These are phyloP conservation scores for Aspergillus aculeatinus DNA, from an alignment of 2,329 filamentous ascomycete species.

Conservation along the genomic window DNA sequence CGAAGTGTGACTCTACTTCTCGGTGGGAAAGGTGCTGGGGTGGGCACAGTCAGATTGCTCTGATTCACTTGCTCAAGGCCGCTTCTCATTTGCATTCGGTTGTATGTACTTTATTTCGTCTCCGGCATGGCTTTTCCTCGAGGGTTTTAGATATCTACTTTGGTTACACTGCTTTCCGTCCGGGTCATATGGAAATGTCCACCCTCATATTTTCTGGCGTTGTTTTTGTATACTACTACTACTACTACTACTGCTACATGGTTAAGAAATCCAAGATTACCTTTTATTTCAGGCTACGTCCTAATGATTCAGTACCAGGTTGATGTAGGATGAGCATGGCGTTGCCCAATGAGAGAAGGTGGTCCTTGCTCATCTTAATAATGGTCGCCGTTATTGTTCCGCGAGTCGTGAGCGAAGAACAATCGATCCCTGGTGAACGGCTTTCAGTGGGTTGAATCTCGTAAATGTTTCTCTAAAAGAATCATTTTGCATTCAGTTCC, in stretches of 20 bases:
- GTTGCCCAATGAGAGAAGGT: background rate
- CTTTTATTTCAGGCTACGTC: background rate
- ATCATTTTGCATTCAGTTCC: background rate
- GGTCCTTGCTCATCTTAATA: background rate
- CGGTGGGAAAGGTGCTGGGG: background rate
- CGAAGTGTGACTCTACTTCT: conserved; percentile 1
- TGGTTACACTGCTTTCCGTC: conserved; percentile 10
- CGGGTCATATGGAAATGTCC: conserved; percentile 8
- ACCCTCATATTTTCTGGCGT: conserved; percentile 17
- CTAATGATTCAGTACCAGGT: background rate
- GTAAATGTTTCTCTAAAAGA: too few species aligned
- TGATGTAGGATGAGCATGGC: background rate
- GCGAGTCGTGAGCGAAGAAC: background rate
- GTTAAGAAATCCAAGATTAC: background rate
- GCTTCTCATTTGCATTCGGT: background rate
- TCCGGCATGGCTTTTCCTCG: background rate
- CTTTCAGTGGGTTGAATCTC: too few species aligned
- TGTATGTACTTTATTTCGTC: conserved; percentile 6
- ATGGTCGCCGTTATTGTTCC: background rate
- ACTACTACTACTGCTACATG: background rate
- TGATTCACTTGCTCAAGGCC: background rate
- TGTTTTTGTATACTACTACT: conserved; percentile 20
- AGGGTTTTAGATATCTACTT: conserved; percentile 3
- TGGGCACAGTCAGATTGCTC: background rate
- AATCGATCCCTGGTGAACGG: background rate